Conservation (phyloP, 148 eudicot species). For the Rhododendron mucronatum region DNA sequence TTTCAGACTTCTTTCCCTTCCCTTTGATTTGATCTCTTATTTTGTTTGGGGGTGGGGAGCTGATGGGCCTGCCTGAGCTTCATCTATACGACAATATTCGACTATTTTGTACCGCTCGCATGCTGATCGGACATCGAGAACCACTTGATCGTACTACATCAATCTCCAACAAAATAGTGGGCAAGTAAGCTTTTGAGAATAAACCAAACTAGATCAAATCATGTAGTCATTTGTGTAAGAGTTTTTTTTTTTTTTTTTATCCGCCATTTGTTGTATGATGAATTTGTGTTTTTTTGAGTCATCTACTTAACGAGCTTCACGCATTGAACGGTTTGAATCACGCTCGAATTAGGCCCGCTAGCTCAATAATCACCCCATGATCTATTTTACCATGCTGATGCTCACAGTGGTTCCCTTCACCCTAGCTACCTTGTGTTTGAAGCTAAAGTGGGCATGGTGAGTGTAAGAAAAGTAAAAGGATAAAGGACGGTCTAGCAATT, state of each 20-base stretch:
- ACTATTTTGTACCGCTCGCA: neutral
- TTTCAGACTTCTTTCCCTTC: neutral
- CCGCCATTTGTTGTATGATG: neutral
- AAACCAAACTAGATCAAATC: neutral
- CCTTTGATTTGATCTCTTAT: neutral
- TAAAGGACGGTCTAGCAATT: neutral
- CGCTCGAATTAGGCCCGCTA: neutral
- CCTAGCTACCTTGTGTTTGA: neutral
- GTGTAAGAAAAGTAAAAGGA: neutral
- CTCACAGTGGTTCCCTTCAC: neutral
- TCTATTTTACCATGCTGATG: neutral
- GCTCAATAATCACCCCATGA: neutral
- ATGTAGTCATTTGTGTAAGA: neutral
- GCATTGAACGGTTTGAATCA: neutral
- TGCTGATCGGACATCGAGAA: neutral
- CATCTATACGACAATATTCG: neutral
- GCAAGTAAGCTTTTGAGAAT: neutral
- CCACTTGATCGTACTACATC: neutral
- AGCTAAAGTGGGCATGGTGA: neutral
- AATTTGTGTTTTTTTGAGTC: neutral
- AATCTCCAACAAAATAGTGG: neutral
- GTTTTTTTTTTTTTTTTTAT: too few species aligned
- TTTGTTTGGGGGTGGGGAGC: neutral
- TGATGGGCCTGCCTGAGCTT: neutral
- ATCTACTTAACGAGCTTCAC: neutral